Conservation (phyloP, 2,329 filamentous ascomycete species). For the Botryotinia calthae region DNA sequence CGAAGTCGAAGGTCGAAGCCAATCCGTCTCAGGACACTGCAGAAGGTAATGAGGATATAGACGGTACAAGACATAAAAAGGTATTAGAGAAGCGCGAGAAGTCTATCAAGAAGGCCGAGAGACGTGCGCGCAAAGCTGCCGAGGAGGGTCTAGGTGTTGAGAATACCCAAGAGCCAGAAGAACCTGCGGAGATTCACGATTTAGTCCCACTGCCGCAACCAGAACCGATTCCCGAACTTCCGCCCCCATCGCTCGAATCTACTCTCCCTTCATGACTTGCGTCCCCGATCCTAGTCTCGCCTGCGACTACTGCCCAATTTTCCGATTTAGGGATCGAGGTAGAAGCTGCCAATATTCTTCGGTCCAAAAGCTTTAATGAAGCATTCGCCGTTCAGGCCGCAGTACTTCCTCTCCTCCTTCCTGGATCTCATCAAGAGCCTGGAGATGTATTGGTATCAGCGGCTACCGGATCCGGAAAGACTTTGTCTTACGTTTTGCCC, state of each 20-base stretch:
- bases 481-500: constrained; percentile 84
- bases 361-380: constrained; percentile 64
- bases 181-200: constrained; percentile 57
- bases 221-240: constrained; percentile 55
- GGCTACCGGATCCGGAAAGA: constrained; percentile 94
- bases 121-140: constrained; percentile 40
- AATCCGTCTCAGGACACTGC: neutral
- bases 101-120: constrained; percentile 50
- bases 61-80: constrained; percentile 40
- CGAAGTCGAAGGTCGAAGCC: constrained; percentile 5
- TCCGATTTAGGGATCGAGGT: constrained; percentile 59
- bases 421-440: constrained; percentile 56
- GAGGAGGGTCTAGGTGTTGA: constrained; percentile 29
- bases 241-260: constrained; percentile 65
- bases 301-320: constrained; percentile 61
- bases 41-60: constrained; percentile 14
- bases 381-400: constrained; percentile 80
- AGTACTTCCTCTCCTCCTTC: constrained; percentile 76
- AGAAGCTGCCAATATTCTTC: constrained; percentile 60
- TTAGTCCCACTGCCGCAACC: constrained; percentile 82
- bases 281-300: constrained; percentile 66
- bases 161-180: constrained; percentile 31
- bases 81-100: constrained; percentile 56
- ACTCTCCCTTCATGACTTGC: constrained; percentile 80
- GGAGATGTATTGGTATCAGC: constrained; percentile 89